These are phyloP conservation scores for Blastobotrys persicus DNA, from an alignment of 1,139 yeast genomes.

Conservation along the genomic window DNA sequence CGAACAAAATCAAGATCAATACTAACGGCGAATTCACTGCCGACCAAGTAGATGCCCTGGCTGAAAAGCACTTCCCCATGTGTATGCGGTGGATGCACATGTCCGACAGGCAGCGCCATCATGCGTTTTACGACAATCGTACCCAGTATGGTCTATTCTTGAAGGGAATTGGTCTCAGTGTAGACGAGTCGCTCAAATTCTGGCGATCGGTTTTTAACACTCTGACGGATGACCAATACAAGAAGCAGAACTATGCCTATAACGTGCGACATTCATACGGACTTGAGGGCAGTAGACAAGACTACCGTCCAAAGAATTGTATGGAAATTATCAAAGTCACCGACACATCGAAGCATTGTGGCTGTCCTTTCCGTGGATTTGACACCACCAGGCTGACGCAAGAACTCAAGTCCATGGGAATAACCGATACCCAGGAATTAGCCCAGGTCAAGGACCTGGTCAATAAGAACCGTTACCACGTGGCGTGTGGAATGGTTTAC, in stretches of 20 bases:
- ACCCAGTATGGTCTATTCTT: conserved; percentile 81
- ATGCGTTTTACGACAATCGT: conserved; percentile 79
- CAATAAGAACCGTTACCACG: conserved; percentile 61
- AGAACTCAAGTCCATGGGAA: conserved; percentile 64
- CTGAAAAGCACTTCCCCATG: conserved; percentile 71
- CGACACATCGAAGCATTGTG: conserved; percentile 53
- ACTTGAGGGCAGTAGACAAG: conserved; percentile 82
- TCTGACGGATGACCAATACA: conserved; percentile 69
- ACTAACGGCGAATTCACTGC: conserved; percentile 66
- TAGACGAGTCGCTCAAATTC: conserved; percentile 84
- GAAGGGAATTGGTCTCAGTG: conserved; percentile 82
- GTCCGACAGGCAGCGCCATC: conserved; percentile 58
- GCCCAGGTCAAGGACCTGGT: conserved; percentile 65
- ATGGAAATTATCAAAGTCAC: conserved; percentile 64
- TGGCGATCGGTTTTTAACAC: conserved; percentile 68
- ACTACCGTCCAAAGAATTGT: conserved; percentile 86
- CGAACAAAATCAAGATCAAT: conserved; percentile 33
- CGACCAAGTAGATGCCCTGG: conserved; percentile 54
- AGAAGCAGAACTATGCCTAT: conserved; percentile 76
- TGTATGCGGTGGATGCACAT: conserved; percentile 73
- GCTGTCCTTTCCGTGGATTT: conserved; percentile 88
- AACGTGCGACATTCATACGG: conserved; percentile 89
- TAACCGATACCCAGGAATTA: conserved; percentile 61
- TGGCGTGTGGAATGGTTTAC: conserved; percentile 88
- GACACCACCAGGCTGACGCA: conserved; percentile 56